Conservation (phyloP, 768 basidiomycete genomes). For the Infundibulicybe gibba region DNA sequence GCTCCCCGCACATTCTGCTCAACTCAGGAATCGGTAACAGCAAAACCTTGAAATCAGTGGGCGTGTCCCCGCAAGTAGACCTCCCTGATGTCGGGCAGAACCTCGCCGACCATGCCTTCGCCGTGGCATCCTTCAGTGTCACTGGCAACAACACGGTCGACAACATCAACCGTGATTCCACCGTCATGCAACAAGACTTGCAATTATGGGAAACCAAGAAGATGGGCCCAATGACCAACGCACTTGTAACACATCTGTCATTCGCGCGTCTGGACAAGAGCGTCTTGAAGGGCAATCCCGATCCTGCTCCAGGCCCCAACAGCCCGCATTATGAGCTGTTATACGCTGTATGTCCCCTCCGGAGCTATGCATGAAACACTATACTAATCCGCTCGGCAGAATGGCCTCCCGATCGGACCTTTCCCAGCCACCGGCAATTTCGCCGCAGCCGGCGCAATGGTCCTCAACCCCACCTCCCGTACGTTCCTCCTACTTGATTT, state of each 20-base stretch:
- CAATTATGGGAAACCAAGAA: background rate
- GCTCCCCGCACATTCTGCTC: slow-evolving; percentile 29
- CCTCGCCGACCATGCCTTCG: slow-evolving; percentile 24
- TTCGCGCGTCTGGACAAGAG: slow-evolving; percentile 20
- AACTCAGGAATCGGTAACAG: slow-evolving; percentile 30
- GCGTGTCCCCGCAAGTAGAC: slow-evolving; percentile 17
- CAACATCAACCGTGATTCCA: background rate
- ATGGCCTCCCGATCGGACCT: background rate
- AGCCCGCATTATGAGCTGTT: slow-evolving; percentile 18
- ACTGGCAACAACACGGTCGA: background rate
- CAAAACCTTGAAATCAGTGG: slow-evolving; percentile 11
- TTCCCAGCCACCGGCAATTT: background rate
- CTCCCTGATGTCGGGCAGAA: slow-evolving; percentile 28
- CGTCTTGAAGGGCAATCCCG: slow-evolving; percentile 16
- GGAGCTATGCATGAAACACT: too few species aligned
- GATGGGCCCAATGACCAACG: slow-evolving; percentile 15
- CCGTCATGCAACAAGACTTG: background rate
- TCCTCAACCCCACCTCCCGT: background rate
- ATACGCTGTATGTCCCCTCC: slow-evolving; percentile 9
- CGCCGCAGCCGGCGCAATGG: background rate
- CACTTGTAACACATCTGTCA: slow-evolving; percentile 16
- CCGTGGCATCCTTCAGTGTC: background rate
- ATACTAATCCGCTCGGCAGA: background rate
- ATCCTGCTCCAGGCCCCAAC: slow-evolving; percentile 17
- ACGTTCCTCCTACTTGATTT: background rate